Evolutionary conservation across 2,329 filamentous ascomycete genomes (phyloP).

Genomic region (Nemania diffusa): DNA sequence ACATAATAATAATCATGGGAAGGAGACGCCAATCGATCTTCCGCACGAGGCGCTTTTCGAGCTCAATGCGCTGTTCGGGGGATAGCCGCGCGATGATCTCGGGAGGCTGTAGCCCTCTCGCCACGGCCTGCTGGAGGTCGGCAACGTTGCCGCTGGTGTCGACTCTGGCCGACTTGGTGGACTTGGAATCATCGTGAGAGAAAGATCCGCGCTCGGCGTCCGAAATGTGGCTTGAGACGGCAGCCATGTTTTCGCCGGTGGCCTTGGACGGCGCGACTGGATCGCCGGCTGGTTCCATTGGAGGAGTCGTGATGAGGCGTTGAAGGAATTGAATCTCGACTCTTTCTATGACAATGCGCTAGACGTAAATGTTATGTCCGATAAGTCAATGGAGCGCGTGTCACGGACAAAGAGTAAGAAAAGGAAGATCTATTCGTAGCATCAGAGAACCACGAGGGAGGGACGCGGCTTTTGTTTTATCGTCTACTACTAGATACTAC

Average conservation of each 20-base stretch:
- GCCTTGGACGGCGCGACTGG: constrained; percentile 24
- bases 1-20: constrained; percentile 75
- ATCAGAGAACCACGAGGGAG: not conserved
- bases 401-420: not conserved
- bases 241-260: constrained; percentile 13
- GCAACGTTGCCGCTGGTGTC: constrained; percentile 34
- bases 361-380: not conserved
- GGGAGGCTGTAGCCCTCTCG: constrained; percentile 46
- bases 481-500: constrained; percentile 11
- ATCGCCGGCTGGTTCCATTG: constrained; percentile 21
- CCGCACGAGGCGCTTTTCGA: constrained; percentile 67
- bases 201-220: constrained; percentile 33
- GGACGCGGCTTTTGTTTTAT: constrained; percentile 18
- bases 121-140: constrained; percentile 40
- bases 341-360: constrained; percentile 8
- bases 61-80: constrained; percentile 59
- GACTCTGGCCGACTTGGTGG: constrained; percentile 31
- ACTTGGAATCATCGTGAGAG: constrained; percentile 32
- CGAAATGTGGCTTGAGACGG: constrained; percentile 24
- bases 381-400: not conserved
- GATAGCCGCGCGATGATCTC: constrained; percentile 57
- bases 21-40: constrained; percentile 75
- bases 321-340: not conserved
- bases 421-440: not conserved
- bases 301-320: constrained; percentile 1